These are phyloP conservation scores for Penicillium egyptiacum DNA, from an alignment of 495 filamentous ascomycete species.

Conservation along the genomic window DNA sequence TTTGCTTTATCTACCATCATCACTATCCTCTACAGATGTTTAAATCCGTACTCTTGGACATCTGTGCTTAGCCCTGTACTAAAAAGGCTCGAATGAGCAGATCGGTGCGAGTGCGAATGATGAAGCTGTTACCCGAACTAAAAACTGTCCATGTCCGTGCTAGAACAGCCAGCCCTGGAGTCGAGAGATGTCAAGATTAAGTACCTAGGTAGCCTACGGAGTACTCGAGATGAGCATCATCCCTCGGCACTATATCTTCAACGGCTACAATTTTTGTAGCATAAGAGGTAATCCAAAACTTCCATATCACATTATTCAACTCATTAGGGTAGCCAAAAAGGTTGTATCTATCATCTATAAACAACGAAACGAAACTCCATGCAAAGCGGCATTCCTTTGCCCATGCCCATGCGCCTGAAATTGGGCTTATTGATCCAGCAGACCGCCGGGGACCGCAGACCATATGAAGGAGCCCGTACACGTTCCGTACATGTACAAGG, in stretches of 20 bases:
- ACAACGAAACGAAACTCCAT: slow-evolving; percentile 26
- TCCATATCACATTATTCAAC: slow-evolving; percentile 25
- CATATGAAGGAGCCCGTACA: slow-evolving; percentile 17
- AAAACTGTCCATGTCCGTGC: not conserved
- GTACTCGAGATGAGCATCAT: not conserved
- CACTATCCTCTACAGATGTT: not conserved
- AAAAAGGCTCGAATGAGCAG: not conserved
- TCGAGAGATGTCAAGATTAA: not conserved
- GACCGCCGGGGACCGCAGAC: not conserved
- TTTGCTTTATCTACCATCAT: not conserved
- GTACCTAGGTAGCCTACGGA: not conserved
- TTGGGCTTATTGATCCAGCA: slow-evolving; percentile 11
- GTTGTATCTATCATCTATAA: slow-evolving; percentile 32
- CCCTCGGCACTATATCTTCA: not conserved
- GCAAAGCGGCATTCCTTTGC: slow-evolving; percentile 20
- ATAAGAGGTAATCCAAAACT: slow-evolving; percentile 6
- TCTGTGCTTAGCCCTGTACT: not conserved
- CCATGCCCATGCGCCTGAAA: slow-evolving; percentile 21
- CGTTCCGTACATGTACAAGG: slow-evolving; percentile 7
- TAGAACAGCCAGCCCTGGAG: not conserved
- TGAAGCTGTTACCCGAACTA: not conserved
- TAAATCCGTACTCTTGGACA: not conserved
- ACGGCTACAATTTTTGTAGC: not conserved
- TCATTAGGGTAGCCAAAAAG: slow-evolving; percentile 20
- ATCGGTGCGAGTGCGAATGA: not conserved